These are phyloP conservation scores for Schizosaccharomyces pombe DNA, from an alignment of 805 yeast genomes.

Conservation along the genomic window DNA sequence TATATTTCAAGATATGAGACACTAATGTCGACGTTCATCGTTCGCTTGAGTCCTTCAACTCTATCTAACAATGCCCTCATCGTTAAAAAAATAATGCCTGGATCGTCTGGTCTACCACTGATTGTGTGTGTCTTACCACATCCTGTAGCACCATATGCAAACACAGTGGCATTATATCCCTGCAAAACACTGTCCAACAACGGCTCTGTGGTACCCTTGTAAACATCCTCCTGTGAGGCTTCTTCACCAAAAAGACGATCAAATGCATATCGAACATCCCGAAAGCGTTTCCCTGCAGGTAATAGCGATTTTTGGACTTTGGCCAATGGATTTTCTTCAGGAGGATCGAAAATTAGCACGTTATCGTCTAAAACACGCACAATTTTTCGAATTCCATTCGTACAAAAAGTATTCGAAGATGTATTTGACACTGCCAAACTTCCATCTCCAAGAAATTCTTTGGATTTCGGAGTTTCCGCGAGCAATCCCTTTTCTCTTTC, in stretches of 20 bases:
- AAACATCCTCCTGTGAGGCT: slow-evolving; percentile 5
- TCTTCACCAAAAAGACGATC: slow-evolving; percentile 3
- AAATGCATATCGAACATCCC: slow-evolving; percentile 4
- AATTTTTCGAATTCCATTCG: neutral
- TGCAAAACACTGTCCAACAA: slow-evolving; percentile 4
- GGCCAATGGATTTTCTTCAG: slow-evolving; percentile 1
- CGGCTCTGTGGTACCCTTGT: neutral
- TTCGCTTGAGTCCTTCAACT: slow-evolving; percentile 17
- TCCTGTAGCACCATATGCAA: slow-evolving; percentile 5
- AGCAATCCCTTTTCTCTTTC: neutral
- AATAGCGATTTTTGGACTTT: neutral
- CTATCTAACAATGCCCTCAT: slow-evolving; percentile 25
- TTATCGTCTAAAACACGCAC: slow-evolving; percentile 1
- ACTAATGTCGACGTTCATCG: slow-evolving; percentile 16
- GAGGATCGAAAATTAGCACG: slow-evolving; percentile 4
- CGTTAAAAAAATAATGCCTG: slow-evolving; percentile 38
- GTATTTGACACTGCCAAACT: neutral
- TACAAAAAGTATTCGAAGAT: neutral
- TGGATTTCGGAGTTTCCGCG: neutral
- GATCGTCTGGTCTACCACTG: slow-evolving; percentile 19
- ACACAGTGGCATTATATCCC: slow-evolving; percentile 5
- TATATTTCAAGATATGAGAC: slow-evolving; percentile 55
- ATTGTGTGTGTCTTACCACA: slow-evolving; percentile 5
- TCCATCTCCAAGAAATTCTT: slow-evolving; percentile 1
- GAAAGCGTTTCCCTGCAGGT: neutral